Conservation (phyloP, 805 yeast species). For the Cyberlindnera galapagoensis region DNA sequence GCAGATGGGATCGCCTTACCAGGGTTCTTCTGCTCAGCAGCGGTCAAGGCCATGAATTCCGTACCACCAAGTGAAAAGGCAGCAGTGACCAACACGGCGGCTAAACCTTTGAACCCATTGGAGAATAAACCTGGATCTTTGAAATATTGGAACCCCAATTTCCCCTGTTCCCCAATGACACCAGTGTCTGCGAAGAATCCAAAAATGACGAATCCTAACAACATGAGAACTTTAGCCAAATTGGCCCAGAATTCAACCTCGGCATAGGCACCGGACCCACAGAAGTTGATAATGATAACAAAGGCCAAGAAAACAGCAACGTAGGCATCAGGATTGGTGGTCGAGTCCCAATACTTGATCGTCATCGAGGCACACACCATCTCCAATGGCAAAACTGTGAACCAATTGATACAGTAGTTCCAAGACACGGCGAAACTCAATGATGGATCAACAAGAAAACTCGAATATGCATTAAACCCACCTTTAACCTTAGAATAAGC, state of each 20-base stretch:
- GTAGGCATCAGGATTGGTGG: slow-evolving; percentile 51
- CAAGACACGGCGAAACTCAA: slow-evolving; percentile 55
- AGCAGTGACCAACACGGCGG: slow-evolving; percentile 45
- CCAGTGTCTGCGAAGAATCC: slow-evolving; percentile 40
- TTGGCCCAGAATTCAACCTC: slow-evolving; percentile 64
- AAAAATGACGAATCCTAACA: slow-evolving; percentile 50
- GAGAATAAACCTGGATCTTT: slow-evolving; percentile 47
- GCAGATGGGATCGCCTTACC: slow-evolving; percentile 51
- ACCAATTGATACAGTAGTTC: slow-evolving; percentile 60
- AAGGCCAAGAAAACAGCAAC: slow-evolving; percentile 46
- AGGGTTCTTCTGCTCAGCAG: slow-evolving; percentile 42
- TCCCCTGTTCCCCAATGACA: slow-evolving; percentile 36
- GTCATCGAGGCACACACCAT: slow-evolving; percentile 61
- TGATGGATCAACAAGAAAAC: slow-evolving; percentile 48
- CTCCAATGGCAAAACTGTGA: slow-evolving; percentile 55
- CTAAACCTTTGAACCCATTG: slow-evolving; percentile 50
- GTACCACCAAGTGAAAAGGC: slow-evolving; percentile 60
- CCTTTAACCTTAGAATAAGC: slow-evolving; percentile 53
- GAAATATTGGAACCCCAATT: slow-evolving; percentile 48
- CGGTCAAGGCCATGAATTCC: slow-evolving; percentile 51
- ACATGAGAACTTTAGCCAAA: slow-evolving; percentile 54
- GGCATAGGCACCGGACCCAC: slow-evolving; percentile 54
- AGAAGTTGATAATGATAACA: slow-evolving; percentile 34
- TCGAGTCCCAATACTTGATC: slow-evolving; percentile 48
- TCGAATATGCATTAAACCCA: slow-evolving; percentile 56